Evolutionary conservation across 1,139 yeast genomes (phyloP), one percentile per base, ranked within the genome.

Genomic region (Wickerhamomyces sp.): DNA sequence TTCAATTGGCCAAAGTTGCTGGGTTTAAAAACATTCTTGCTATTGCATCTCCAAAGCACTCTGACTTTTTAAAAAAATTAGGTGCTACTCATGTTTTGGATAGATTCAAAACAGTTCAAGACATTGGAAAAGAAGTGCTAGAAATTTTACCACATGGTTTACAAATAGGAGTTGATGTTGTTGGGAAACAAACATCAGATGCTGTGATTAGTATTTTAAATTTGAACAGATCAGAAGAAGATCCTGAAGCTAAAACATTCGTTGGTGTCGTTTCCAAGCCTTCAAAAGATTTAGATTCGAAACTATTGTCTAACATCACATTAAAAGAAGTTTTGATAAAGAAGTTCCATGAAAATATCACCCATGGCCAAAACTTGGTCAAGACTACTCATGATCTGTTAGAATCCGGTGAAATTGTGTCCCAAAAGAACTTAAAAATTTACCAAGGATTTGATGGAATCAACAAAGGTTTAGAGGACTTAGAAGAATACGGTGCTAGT

Each of bases 11-110:
- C 3, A 68, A 59, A 43, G 45, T 64, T 33, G 61, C 66, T 18
- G 68, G 67, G 1, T 58, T 56, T 31, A 51, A 67, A 30, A 64
- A 58, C 28, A 72, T 72, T n/a, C 58, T 70, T 26, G 60, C 69
- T 4, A 57, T 71, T 12, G 65, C 76, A 2, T 59, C 74, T 26
- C 36, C 41, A 12, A 58, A 54, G 26, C 68, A 70, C 48, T 52
- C 54, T 27, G 49, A 51, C 0, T 66, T 64, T 41, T 50, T 72
- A 33, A 53, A 48, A 30, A 42, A 51, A 8, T 42, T 67, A 14
- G 76, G 76, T 7, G 74, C 68, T 4, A 70, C 69, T 25, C 54
- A 58, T 37, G 60, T 68, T 3, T 51, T 72, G 13, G 70, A 71
- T 45, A 58, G 74, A 38, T 56, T 60, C 41, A 47, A 57, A 33